phyloP scores from a whole-genome alignment of 2,329 filamentous ascomycete genomes.

The Amesomyces nigricolor region DNA sequence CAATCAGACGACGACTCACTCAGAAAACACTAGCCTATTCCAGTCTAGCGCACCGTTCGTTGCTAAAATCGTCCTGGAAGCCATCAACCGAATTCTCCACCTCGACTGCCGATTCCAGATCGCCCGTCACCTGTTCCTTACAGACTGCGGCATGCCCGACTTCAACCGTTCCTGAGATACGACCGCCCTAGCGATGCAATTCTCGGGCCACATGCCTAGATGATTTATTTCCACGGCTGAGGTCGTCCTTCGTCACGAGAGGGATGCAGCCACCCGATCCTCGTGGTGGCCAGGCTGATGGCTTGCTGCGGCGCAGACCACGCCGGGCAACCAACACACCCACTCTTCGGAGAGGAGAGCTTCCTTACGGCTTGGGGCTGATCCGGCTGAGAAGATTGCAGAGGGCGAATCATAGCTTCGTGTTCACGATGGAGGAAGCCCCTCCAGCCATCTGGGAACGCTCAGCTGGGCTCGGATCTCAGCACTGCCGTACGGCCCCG shows the following conservation, averaged over 20 bases:
- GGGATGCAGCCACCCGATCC: not conserved
- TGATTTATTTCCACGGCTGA: too few relatives aligned
- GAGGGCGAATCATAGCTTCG: slow-evolving; percentile 12
- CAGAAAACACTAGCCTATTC: not conserved
- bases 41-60: not conserved
- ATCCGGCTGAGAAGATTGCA: slow-evolving; percentile 13
- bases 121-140: not conserved
- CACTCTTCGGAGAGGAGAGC: not conserved
- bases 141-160: too few relatives aligned
- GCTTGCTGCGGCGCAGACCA: slow-evolving; percentile 6
- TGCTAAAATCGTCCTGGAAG: slow-evolving; percentile 7
- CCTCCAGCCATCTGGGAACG: not conserved
- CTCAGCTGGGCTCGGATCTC: too few relatives aligned
- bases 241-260: too few relatives aligned
- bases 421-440: not conserved
- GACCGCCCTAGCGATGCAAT: too few relatives aligned
- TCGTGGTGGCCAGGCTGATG: not conserved
- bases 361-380: slow-evolving; percentile 6
- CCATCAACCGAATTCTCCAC: not conserved
- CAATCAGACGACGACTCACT: not conserved
- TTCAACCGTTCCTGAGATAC: too few relatives aligned
- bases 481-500: too few relatives aligned
- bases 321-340: not conserved
- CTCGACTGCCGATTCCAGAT: not conserved
- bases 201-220: too few relatives aligned